A percentile compares a stretch with the other conserved stretches of the same genome.
phyloP scores from a whole-genome alignment of 306 rosid genomes.

The Ceratonia siliqua region DNA sequence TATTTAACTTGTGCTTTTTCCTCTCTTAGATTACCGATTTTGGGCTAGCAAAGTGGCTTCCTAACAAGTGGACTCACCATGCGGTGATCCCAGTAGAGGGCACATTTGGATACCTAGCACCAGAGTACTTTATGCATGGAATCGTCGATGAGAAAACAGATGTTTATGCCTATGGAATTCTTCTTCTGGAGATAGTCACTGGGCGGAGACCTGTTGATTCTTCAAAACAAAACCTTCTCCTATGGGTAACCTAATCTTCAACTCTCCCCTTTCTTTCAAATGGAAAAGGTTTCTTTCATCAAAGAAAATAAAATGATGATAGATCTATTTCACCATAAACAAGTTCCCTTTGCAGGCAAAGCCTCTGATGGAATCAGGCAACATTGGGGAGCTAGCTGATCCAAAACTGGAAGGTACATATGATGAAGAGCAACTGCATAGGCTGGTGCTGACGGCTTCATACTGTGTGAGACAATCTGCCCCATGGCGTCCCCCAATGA shows the following conservation, averaged over 20 bases:
- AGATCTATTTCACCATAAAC: not conserved
- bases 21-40: conserved; percentile 73
- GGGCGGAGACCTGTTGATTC: conserved; percentile 93
- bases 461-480: conserved; percentile 82
- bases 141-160: conserved; percentile 92
- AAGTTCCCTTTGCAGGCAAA: conserved; percentile 54
- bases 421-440: conserved; percentile 61
- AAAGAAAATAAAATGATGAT: not conserved
- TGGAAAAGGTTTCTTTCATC: not conserved
- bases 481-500: conserved; percentile 74
- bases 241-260: no score
- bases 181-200: conserved; percentile 82
- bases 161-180: conserved; percentile 80
- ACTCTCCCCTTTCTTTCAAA: no score
- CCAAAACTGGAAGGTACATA: conserved; percentile 68
- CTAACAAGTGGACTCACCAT: conserved; percentile 96
- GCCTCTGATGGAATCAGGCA: conserved; percentile 80
- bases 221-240: conserved; percentile 74
- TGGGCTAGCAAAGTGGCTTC: conserved; percentile 99
- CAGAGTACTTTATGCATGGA: conserved; percentile 95
- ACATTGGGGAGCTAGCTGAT: conserved; percentile 67
- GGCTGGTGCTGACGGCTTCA: conserved; percentile 74
- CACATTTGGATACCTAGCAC: conserved; percentile 92
- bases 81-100: conserved; percentile 94
- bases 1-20: not conserved